These are phyloP conservation scores for Pseudomonodictys pantanalensis DNA, from an alignment of 495 filamentous ascomycete genomes.

Conservation along the genomic window DNA sequence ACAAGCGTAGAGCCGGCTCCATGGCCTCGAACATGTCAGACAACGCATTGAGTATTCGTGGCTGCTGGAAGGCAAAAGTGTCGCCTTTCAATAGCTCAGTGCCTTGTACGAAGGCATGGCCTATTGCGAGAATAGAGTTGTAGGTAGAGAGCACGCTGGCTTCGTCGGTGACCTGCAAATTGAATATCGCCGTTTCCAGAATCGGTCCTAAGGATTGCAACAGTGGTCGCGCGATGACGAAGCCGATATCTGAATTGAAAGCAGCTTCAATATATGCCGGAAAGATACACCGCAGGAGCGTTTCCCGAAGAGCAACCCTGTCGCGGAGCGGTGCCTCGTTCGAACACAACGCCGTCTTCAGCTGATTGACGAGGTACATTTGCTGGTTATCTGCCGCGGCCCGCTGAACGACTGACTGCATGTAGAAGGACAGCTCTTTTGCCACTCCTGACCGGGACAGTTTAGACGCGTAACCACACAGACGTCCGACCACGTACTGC, in stretches of 20 bases:
- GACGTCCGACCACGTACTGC: conserved; percentile 63
- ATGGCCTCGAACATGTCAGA: conserved; percentile 48
- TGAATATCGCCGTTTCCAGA: conserved; percentile 49
- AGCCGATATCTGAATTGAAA: conserved; percentile 52
- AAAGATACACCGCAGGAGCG: conserved; percentile 59
- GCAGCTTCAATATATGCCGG: conserved; percentile 60
- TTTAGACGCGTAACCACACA: conserved; percentile 63
- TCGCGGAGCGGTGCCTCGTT: conserved; percentile 48
- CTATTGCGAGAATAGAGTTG: conserved; percentile 46
- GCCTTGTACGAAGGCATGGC: conserved; percentile 45
- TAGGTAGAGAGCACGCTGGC: conserved; percentile 47
- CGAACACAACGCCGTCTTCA: conserved; percentile 55
- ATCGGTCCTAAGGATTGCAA: conserved; percentile 49
- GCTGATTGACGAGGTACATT: conserved; percentile 56
- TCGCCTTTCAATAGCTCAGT: conserved; percentile 39
- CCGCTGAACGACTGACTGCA: conserved; percentile 62
- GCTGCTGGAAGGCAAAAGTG: conserved; percentile 42
- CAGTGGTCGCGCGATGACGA: conserved; percentile 58
- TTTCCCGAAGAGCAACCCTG: conserved; percentile 54
- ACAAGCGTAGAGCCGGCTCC: conserved; percentile 46
- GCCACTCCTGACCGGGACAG: conserved; percentile 51
- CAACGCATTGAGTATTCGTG: conserved; percentile 44
- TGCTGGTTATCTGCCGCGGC: conserved; percentile 63
- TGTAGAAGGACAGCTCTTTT: conserved; percentile 59
- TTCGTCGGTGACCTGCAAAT: conserved; percentile 49